Percentiles rank a stretch among this genome's conserved stretches.
These are phyloP conservation scores for Wickerhamomyces bisporus DNA, from an alignment of 805 yeast species.

Conservation along the genomic window DNA sequence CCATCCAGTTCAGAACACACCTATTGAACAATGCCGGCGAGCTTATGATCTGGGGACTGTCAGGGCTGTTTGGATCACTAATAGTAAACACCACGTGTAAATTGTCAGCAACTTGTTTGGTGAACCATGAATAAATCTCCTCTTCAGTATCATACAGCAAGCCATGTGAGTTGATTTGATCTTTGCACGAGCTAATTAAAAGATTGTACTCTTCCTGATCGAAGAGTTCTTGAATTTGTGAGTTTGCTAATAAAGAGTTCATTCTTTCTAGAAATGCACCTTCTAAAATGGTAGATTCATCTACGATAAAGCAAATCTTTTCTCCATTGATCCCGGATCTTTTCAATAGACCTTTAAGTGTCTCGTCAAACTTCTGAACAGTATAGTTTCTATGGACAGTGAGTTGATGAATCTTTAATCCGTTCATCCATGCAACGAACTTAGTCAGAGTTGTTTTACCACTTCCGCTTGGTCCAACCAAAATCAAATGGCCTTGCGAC, in stretches of 20 bases:
- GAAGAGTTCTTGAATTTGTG: conserved; percentile 87
- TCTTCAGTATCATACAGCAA: conserved; percentile 58
- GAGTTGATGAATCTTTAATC: conserved; percentile 56
- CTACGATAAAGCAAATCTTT: conserved; percentile 65
- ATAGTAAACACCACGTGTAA: conserved; percentile 82
- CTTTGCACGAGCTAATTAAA: conserved; percentile 50
- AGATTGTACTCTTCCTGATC: conserved; percentile 61
- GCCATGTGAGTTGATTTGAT: conserved; percentile 56
- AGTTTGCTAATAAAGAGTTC: conserved; percentile 90
- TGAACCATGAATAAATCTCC: conserved; percentile 74
- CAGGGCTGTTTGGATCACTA: conserved; percentile 39
- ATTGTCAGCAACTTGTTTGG: conserved; percentile 57
- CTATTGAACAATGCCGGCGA: conserved; percentile 90
- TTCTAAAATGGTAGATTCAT: conserved; percentile 73
- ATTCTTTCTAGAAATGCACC: conserved; percentile 82
- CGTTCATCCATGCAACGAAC: conserved; percentile 92
- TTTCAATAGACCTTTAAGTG: conserved; percentile 49
- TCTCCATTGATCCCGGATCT: conserved; percentile 52
- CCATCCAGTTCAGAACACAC: conserved; percentile 87
- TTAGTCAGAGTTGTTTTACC: conserved; percentile 74
- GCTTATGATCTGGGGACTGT: conserved; percentile 45
- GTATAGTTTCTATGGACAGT: conserved; percentile 49
- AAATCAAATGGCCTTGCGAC: conserved; percentile 84
- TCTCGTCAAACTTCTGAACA: conserved; percentile 60
- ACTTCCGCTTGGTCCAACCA: conserved; percentile 77